A percentile compares a stretch with the other conserved stretches of the same genome.
Evolutionary conservation across 257 asterid species (phyloP).

Genomic region (Solanum ahanhuiri): DNA sequence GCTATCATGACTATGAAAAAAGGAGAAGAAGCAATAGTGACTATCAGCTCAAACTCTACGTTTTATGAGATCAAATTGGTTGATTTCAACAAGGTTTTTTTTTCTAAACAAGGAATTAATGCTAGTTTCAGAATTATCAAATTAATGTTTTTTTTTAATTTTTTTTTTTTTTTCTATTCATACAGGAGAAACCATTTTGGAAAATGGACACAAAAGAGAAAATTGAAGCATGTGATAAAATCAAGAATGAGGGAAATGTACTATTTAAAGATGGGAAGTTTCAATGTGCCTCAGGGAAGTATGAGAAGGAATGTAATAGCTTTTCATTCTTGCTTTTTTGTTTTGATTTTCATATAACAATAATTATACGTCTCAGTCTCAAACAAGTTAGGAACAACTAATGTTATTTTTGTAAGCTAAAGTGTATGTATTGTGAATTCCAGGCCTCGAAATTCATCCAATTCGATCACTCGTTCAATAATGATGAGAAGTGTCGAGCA

Average conservation of each 20-base stretch:
- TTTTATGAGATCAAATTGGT: slow-evolving; percentile 37
- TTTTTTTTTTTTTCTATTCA: neutral
- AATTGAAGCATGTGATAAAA: slow-evolving; percentile 21
- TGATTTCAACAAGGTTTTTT: slow-evolving; percentile 39
- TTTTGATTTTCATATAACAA: neutral
- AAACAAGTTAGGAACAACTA: neutral
- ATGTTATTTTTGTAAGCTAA: neutral
- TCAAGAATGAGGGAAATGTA: slow-evolving; percentile 36
- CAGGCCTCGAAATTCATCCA: slow-evolving; percentile 46
- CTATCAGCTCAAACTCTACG: slow-evolving; percentile 14
- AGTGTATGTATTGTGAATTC: neutral
- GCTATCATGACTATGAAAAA: slow-evolving; percentile 58
- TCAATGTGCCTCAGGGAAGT: slow-evolving; percentile 43
- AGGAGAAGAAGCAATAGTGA: slow-evolving; percentile 55
- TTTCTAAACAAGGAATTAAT: neutral
- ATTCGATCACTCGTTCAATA: slow-evolving; percentile 33
- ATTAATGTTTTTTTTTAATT: neutral
- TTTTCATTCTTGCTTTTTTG: neutral
- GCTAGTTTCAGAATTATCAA: neutral
- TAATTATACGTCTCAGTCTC: neutral
- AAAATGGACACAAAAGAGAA: slow-evolving; percentile 46
- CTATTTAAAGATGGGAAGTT: slow-evolving; percentile 37
- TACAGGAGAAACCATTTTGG: slow-evolving; percentile 59
- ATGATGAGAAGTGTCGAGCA: slow-evolving; percentile 25
- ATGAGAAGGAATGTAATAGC: slow-evolving; percentile 47